phyloP scores from a whole-genome alignment of 2,329 filamentous ascomycete genomes.

The Rhytidhysteron rufulum region DNA sequence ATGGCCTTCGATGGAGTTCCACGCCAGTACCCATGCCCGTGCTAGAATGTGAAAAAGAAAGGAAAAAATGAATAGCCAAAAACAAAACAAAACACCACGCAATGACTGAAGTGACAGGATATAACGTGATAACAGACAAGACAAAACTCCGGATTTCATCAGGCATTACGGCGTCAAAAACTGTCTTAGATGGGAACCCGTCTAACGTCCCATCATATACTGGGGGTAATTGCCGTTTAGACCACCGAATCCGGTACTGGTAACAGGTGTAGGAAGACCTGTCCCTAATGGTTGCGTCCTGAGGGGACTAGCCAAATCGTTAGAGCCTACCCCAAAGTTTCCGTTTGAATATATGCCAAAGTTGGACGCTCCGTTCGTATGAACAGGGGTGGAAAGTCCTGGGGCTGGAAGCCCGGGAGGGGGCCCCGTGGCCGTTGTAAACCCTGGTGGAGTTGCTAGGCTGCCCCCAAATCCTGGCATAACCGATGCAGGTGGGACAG shows the following conservation, averaged over 20 bases:
- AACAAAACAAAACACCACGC: slow-evolving; percentile 26
- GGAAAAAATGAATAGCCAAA: slow-evolving; percentile 21
- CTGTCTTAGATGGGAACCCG: slow-evolving; percentile 7
- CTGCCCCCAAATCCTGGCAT: slow-evolving; percentile 56
- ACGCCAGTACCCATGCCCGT: slow-evolving; percentile 39
- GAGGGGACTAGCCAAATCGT: slow-evolving; percentile 30
- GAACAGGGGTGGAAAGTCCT: slow-evolving; percentile 51
- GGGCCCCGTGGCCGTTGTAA: slow-evolving; percentile 68
- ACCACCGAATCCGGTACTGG: slow-evolving; percentile 27
- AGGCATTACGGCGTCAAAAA: slow-evolving; percentile 28
- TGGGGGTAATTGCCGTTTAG: slow-evolving; percentile 30
- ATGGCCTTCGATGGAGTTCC: slow-evolving; percentile 28
- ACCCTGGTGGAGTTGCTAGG: slow-evolving; percentile 53
- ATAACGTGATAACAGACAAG: slow-evolving; percentile 34
- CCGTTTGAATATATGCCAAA: slow-evolving; percentile 37
- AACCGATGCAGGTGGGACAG: slow-evolving; percentile 49
- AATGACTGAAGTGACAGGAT: slow-evolving; percentile 41
- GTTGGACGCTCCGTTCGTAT: slow-evolving; percentile 25
- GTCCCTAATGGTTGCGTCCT: slow-evolving; percentile 25
- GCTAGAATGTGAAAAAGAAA: slow-evolving; percentile 30
- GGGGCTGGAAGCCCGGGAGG: slow-evolving; percentile 77
- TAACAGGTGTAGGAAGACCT: slow-evolving; percentile 27
- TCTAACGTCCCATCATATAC: slow-evolving; percentile 39
- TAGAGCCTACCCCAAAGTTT: slow-evolving; percentile 30
- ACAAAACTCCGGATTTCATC: slow-evolving; percentile 26